A percentile compares a stretch with the other conserved stretches of the same genome.
phyloP scores from a whole-genome alignment of 169 alveolate genomes.

The Cytauxzoon felis region DNA sequence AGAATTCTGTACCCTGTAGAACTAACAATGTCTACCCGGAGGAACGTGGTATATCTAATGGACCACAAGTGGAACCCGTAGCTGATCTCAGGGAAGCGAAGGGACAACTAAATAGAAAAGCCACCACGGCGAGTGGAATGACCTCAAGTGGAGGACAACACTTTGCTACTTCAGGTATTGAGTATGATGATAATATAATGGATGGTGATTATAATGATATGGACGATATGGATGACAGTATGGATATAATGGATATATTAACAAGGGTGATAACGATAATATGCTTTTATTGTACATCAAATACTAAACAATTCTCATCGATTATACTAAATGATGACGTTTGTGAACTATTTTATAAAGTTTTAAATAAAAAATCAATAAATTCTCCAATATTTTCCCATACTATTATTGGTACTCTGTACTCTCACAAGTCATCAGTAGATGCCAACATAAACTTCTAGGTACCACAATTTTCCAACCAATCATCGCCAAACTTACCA shows the following conservation, averaged over 20 bases:
- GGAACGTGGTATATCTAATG: too few relatives aligned
- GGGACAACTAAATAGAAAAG: too few relatives aligned
- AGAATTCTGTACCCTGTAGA: too few relatives aligned
- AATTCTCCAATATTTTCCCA: constrained; percentile 13
- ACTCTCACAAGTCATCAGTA: constrained; percentile 63
- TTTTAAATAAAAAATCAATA: constrained; percentile 27
- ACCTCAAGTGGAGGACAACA: too few relatives aligned
- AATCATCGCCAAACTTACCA: constrained; percentile 49
- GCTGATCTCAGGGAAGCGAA: too few relatives aligned
- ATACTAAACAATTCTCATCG: constrained; percentile 14
- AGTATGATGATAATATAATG: too few relatives aligned
- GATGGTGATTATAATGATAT: too few relatives aligned
- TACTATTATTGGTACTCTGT: constrained; percentile 63
- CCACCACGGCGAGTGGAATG: too few relatives aligned
- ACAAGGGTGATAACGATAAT: constrained; percentile 37
- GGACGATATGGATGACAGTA: constrained; percentile 4
- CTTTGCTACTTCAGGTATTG: too few relatives aligned
- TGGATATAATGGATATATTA: constrained; percentile 46
- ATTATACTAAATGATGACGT: constrained; percentile 36
- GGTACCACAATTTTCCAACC: constrained; percentile 64
- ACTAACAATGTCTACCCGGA: too few relatives aligned
- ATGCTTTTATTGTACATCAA: constrained; percentile 54
- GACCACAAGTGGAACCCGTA: too few relatives aligned
- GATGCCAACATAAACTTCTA: constrained; percentile 65
- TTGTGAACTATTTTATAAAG: constrained; percentile 27